Evolutionary conservation across 192 early-diverging fungal species (phyloP).

Genomic region (Cetraspora pellucida): DNA sequence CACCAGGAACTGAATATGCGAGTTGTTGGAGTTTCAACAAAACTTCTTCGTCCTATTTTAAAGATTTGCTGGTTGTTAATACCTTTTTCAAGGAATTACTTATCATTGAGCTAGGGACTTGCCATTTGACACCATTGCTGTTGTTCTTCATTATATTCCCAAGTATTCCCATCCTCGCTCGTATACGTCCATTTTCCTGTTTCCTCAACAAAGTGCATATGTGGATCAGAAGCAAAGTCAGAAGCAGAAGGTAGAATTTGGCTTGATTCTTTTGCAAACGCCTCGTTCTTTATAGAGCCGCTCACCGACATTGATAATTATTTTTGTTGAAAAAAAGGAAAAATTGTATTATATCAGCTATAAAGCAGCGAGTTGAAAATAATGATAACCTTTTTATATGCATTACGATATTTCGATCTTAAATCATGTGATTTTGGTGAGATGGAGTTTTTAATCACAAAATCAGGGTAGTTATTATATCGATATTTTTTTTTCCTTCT

Average conservation of each 20-base stretch:
- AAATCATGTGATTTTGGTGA: no score
- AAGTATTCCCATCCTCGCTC: slow-evolving; percentile 78
- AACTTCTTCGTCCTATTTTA: slow-evolving; percentile 56
- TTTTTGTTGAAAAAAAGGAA: no score
- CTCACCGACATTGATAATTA: no score
- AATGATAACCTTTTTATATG: no score
- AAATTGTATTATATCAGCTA: no score
- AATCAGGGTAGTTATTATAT: no score
- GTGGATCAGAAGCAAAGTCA: slow-evolving; percentile 18
- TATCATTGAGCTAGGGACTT: slow-evolving; percentile 13
- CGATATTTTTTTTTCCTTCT: no score
- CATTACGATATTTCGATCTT: no score
- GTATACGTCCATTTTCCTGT: slow-evolving; percentile 77
- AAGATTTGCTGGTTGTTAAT: not conserved
- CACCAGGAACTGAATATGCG: slow-evolving; percentile 64
- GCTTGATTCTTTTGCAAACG: no score
- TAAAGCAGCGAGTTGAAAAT: no score
- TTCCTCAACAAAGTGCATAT: slow-evolving; percentile 62
- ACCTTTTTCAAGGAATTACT: not conserved
- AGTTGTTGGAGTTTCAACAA: slow-evolving; percentile 68
- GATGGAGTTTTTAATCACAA: no score
- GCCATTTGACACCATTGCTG: slow-evolving; percentile 93
- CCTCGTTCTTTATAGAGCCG: no score
- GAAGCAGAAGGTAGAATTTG: not conserved
- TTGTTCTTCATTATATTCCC: slow-evolving; percentile 80